Evolutionary conservation across 176 grass and related monocot species (phyloP).

Genomic region (Aegilops umbellulata): DNA sequence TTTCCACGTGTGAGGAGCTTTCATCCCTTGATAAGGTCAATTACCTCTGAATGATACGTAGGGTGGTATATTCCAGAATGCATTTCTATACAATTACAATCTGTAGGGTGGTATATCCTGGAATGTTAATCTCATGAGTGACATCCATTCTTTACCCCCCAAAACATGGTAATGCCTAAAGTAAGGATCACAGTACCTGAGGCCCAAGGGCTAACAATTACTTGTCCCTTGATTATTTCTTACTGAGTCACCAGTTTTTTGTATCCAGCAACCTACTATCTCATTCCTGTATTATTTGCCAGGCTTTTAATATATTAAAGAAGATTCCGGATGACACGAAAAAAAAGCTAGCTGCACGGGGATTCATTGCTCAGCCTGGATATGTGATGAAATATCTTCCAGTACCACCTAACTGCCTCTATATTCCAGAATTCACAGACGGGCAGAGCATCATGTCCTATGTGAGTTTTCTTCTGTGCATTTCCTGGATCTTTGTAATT

Average conservation of each 20-base stretch:
- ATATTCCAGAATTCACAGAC: slow-evolving; percentile 81
- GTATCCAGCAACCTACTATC: slow-evolving; percentile 1
- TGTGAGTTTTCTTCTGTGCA: slow-evolving; percentile 53
- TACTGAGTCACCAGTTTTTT: not conserved
- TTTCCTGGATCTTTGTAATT: slow-evolving; percentile 16
- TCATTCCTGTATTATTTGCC: slow-evolving; percentile 31
- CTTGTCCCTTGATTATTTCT: slow-evolving; percentile 1
- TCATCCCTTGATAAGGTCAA: not conserved
- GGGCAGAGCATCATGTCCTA: slow-evolving; percentile 80
- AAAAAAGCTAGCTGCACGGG: slow-evolving; percentile 66
- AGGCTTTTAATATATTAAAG: slow-evolving; percentile 85
- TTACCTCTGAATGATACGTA: not conserved
- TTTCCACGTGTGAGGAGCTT: not conserved
- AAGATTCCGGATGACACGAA: slow-evolving; percentile 73
- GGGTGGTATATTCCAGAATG: not conserved
- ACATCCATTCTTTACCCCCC: not conserved
- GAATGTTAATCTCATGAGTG: not conserved
- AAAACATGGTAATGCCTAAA: not conserved
- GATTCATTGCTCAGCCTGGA: slow-evolving; percentile 62
- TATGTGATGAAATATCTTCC: slow-evolving; percentile 84
- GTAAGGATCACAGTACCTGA: not conserved
- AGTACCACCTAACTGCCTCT: slow-evolving; percentile 84
- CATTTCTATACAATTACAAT: not conserved
- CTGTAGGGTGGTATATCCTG: not conserved
- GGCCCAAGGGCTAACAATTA: not conserved